Percentiles rank a stretch among this genome's conserved stretches.
Evolutionary conservation across 2,329 filamentous ascomycete genomes (phyloP).

Genomic region (Fusarium austroafricanum): DNA sequence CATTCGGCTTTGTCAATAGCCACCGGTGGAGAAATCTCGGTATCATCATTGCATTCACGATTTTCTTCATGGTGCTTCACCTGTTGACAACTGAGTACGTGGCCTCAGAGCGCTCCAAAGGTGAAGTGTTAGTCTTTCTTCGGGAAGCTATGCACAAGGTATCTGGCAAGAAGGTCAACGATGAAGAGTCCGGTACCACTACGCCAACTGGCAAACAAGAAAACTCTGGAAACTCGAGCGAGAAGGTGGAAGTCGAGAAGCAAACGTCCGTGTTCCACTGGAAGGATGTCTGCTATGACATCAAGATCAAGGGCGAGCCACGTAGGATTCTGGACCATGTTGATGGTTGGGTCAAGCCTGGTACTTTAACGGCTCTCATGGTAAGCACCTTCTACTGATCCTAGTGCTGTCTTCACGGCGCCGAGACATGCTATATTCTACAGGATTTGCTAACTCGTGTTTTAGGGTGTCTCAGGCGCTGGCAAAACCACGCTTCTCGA

Average conservation of each 20-base stretch:
- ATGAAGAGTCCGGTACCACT: constrained; percentile 2
- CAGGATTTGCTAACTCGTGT: background rate
- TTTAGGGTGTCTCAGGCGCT: constrained; percentile 75
- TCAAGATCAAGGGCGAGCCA: constrained; percentile 72
- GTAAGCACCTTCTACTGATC: constrained; percentile 49
- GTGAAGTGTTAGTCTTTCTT: constrained; percentile 34
- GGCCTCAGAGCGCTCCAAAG: constrained; percentile 34
- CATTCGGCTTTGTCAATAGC: constrained; percentile 18
- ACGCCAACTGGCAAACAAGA: background rate
- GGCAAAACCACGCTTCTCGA: constrained; percentile 90
- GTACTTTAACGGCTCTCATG: constrained; percentile 77
- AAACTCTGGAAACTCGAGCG: background rate
- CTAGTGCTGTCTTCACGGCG: too few species aligned
- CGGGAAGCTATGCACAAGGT: constrained; percentile 10
- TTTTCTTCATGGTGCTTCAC: constrained; percentile 31
- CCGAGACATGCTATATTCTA: too few species aligned
- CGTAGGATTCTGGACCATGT: constrained; percentile 75
- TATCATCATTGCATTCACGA: constrained; percentile 20
- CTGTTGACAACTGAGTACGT: constrained; percentile 28
- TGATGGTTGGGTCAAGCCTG: constrained; percentile 78
- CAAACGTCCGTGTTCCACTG: constrained; percentile 69
- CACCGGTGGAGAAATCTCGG: constrained; percentile 38
- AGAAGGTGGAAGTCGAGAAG: constrained; percentile 7
- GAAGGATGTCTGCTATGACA: constrained; percentile 77
- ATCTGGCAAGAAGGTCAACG: background rate